A percentile compares a stretch with the other conserved stretches of the same genome.
These are phyloP conservation scores for Rhypophila decipiens DNA, from an alignment of 495 filamentous ascomycete genomes.

Conservation along the genomic window DNA sequence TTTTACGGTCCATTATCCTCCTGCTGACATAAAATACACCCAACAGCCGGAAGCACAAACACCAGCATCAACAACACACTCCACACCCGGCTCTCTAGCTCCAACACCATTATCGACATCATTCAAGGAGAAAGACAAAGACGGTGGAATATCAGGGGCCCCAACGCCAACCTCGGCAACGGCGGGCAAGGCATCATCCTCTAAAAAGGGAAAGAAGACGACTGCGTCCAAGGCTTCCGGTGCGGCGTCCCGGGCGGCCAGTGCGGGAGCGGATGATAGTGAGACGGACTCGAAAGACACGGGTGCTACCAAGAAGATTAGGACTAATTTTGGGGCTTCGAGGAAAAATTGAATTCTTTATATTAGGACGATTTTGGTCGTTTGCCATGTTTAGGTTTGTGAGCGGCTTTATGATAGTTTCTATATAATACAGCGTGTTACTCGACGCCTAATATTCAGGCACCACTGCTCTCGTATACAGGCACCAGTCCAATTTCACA, in stretches of 20 bases:
- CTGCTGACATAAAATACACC: too few relatives aligned
- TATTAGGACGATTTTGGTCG: not conserved
- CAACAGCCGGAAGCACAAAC: conserved; percentile 30
- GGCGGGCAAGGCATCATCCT: conserved; percentile 27
- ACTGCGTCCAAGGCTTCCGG: conserved; percentile 8
- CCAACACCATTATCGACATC: conserved; percentile 44
- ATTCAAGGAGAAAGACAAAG: conserved; percentile 25
- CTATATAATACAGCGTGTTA: too few relatives aligned
- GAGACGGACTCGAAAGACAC: conserved; percentile 40
- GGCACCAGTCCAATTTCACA: too few relatives aligned
- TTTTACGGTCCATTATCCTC: too few relatives aligned
- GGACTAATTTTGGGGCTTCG: conserved; percentile 44
- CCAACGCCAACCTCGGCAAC: conserved; percentile 40
- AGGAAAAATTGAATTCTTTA: conserved; percentile 25
- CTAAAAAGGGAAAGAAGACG: conserved; percentile 36
- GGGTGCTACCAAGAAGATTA: conserved; percentile 49
- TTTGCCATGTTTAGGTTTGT: not conserved
- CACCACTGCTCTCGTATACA: too few relatives aligned
- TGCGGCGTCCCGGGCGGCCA: conserved; percentile 14
- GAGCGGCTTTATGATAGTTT: not conserved
- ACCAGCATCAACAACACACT: conserved; percentile 27
- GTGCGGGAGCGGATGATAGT: conserved; percentile 38
- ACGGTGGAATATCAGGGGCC: conserved; percentile 34
- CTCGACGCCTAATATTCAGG: too few relatives aligned
- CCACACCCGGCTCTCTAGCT: conserved; percentile 35